These are phyloP conservation scores for Trametes cubensis DNA, from an alignment of 768 basidiomycete species.

Conservation along the genomic window DNA sequence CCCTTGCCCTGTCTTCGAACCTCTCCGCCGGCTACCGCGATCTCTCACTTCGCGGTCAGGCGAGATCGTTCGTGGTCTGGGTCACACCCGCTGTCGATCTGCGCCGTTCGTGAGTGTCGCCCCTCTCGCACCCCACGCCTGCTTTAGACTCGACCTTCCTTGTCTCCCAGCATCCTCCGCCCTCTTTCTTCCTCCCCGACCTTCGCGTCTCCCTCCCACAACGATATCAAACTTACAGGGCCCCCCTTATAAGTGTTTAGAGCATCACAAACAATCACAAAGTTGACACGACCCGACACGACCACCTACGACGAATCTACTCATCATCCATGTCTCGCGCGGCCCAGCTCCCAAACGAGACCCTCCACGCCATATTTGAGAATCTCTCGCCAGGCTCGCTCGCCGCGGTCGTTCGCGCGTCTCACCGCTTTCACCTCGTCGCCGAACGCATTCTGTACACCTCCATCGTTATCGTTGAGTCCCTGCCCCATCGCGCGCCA, in stretches of 20 bases:
- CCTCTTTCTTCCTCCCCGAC: background rate
- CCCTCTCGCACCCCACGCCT: background rate
- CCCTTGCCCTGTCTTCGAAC: background rate
- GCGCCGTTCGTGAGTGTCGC: constrained; percentile 5
- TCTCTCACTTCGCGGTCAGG: background rate
- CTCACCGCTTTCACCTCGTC: constrained; percentile 46
- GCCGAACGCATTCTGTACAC: constrained; percentile 65
- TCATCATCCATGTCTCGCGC: constrained; percentile 14
- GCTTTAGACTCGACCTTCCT: constrained; percentile 18
- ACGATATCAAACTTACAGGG: background rate
- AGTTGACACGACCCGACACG: constrained; percentile 3
- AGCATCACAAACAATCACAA: background rate
- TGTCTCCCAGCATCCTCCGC: background rate
- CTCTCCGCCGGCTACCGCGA: background rate
- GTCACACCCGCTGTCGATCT: constrained; percentile 8
- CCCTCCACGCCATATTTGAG: constrained; percentile 51
- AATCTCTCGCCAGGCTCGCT: constrained; percentile 38
- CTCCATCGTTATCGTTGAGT: constrained; percentile 51
- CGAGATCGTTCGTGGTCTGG: background rate
- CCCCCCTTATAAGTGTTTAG: background rate
- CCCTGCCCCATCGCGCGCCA: constrained; percentile 45
- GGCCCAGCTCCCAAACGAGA: constrained; percentile 54
- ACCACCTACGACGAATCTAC: background rate
- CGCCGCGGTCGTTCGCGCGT: constrained; percentile 46
- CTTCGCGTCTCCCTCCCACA: background rate